Conservation (phyloP, 1,139 yeast species). For the Sugiyamaella grinbergsii region DNA sequence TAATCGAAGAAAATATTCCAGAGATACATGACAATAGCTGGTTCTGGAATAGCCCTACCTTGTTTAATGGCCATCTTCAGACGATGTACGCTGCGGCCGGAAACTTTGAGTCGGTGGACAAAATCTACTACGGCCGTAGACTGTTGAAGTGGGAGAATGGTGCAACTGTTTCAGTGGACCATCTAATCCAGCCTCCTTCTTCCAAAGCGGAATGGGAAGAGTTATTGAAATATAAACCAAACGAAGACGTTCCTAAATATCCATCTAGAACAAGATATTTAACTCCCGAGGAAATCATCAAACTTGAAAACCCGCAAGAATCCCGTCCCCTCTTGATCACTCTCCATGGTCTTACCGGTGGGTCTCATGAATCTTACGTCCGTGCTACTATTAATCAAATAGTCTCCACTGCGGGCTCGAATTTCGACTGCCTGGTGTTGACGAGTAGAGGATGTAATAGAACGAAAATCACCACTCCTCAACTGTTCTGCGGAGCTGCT, state of each 20-base stretch:
- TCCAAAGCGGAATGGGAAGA: constrained; percentile 51
- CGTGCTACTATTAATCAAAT: constrained; percentile 51
- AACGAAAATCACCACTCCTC: constrained; percentile 73
- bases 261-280: constrained; percentile 80
- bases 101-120: constrained; percentile 54
- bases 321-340: constrained; percentile 67
- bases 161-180: constrained; percentile 77
- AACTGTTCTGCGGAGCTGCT: constrained; percentile 72
- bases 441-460: constrained; percentile 89
- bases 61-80: constrained; percentile 76
- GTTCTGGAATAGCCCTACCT: constrained; percentile 61
- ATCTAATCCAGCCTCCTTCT: constrained; percentile 58
- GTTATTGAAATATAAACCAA: constrained; percentile 56
- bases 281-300: constrained; percentile 51
- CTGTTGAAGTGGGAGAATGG: constrained; percentile 60
- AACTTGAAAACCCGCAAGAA: constrained; percentile 40
- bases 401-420: constrained; percentile 30
- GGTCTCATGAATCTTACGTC: constrained; percentile 85
- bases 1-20: constrained; percentile 50
- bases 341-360: constrained; percentile 88
- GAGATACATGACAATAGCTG: constrained; percentile 49
- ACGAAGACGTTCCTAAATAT: constrained; percentile 69
- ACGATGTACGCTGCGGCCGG: constrained; percentile 65
- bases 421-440: constrained; percentile 70
- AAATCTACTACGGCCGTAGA: constrained; percentile 77